Percentiles rank a stretch among this genome's conserved stretches.
Evolutionary conservation across 1,284 basidiomycete genomes (phyloP).

Genomic region (Ceratobasidium sp.): DNA sequence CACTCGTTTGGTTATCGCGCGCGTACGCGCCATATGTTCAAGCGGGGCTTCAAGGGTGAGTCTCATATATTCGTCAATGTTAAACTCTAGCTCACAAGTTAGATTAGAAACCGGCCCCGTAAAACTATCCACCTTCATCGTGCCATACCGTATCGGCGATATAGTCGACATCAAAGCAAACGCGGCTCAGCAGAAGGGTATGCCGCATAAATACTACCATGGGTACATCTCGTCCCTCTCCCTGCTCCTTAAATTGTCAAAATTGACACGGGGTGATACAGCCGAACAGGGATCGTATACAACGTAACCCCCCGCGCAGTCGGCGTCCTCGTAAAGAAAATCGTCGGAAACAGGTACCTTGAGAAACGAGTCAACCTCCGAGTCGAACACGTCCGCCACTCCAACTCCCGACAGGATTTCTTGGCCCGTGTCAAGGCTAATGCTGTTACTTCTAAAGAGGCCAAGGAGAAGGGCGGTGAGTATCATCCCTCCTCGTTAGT

Average conservation of each 20-base stretch:
- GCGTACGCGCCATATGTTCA: slow-evolving; percentile 99
- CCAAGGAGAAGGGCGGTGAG: slow-evolving; percentile 91
- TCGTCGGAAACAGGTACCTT: slow-evolving; percentile 98
- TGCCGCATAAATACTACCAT: slow-evolving; percentile 98
- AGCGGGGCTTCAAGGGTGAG: slow-evolving; percentile 94
- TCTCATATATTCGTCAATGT: not conserved
- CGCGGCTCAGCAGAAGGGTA: slow-evolving; percentile 98
- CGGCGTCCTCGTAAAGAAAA: slow-evolving; percentile 98
- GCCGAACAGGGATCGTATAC: slow-evolving; percentile 97
- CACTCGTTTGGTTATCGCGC: slow-evolving; percentile 99
- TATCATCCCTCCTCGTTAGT: slow-evolving; percentile 52
- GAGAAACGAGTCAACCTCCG: slow-evolving; percentile 99
- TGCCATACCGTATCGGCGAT: slow-evolving; percentile 95
- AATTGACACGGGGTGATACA: slow-evolving; percentile 55
- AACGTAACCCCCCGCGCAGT: slow-evolving; percentile 97
- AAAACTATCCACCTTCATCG: slow-evolving; percentile 93
- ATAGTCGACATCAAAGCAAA: slow-evolving; percentile 99
- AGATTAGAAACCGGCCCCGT: slow-evolving; percentile 88
- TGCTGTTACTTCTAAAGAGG: slow-evolving; percentile 86
- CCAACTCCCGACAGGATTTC: slow-evolving; percentile 99
- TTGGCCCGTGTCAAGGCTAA: slow-evolving; percentile 96
- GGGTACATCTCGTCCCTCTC: slow-evolving; percentile 67
- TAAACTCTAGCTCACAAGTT: not conserved
- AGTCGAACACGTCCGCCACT: slow-evolving; percentile 98
- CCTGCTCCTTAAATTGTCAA: not conserved